A percentile compares a stretch with the other conserved stretches of the same genome.
Evolutionary conservation across 1,139 yeast species (phyloP).

Genomic region (Yamadazyma sp.): DNA sequence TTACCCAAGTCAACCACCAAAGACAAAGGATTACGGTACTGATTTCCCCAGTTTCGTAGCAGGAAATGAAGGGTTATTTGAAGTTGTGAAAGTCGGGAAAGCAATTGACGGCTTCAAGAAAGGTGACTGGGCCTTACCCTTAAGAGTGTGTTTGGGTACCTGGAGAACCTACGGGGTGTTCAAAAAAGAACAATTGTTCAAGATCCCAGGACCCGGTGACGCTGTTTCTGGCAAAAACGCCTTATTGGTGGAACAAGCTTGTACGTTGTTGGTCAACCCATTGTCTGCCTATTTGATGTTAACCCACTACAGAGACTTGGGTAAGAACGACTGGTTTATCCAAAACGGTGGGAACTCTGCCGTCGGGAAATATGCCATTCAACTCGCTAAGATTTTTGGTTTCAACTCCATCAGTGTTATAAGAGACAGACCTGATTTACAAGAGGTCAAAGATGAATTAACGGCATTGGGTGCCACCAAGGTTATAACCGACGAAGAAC

Average conservation of each 20-base stretch:
- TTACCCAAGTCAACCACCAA: slow-evolving; percentile 40
- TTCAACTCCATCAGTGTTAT: slow-evolving; percentile 83
- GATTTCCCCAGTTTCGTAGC: slow-evolving; percentile 36
- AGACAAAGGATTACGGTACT: slow-evolving; percentile 32
- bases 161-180: slow-evolving; percentile 86
- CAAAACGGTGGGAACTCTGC: slow-evolving; percentile 98
- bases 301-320: slow-evolving; percentile 62
- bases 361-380: slow-evolving; percentile 93
- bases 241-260: slow-evolving; percentile 65
- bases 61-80: slow-evolving; percentile 84
- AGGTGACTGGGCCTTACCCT: slow-evolving; percentile 95
- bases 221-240: slow-evolving; percentile 37
- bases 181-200: slow-evolving; percentile 49
- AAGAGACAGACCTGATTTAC: slow-evolving; percentile 78
- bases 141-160: slow-evolving; percentile 82
- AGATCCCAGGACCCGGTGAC: slow-evolving; percentile 47
- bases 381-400: slow-evolving; percentile 77
- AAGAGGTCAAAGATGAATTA: slow-evolving; percentile 60
- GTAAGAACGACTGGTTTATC: slow-evolving; percentile 85
- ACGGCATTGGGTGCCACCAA: slow-evolving; percentile 71
- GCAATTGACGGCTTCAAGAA: slow-evolving; percentile 46
- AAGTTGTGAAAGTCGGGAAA: slow-evolving; percentile 72
- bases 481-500: slow-evolving; percentile 87
- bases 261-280: slow-evolving; percentile 90
- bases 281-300: slow-evolving; percentile 90